A percentile compares a stretch with the other conserved stretches of the same genome.
Evolutionary conservation across 176 grass and related monocot species (phyloP).

Genomic region (Chrysopogon serrulatus): DNA sequence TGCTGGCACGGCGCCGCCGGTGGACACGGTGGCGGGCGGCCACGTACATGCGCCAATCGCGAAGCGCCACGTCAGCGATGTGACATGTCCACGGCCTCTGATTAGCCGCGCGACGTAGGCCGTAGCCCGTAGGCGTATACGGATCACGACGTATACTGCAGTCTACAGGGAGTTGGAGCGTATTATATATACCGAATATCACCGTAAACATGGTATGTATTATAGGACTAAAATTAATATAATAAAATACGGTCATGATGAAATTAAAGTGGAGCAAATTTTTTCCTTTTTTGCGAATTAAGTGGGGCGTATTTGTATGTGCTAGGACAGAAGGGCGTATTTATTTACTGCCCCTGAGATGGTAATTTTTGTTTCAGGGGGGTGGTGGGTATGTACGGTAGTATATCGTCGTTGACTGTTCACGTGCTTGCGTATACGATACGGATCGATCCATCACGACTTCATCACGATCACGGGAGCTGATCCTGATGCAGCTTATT

Average conservation of each 20-base stretch:
- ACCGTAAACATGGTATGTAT: too few relatives aligned
- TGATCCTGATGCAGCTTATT: background rate
- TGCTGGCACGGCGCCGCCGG: background rate
- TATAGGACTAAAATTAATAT: too few relatives aligned
- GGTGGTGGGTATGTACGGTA: too few relatives aligned
- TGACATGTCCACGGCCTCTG: slow-evolving; percentile 16
- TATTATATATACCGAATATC: too few relatives aligned
- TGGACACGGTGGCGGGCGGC: background rate
- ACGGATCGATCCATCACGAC: background rate
- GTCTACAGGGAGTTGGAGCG: too few relatives aligned
- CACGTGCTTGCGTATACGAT: background rate
- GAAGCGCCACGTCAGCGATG: background rate
- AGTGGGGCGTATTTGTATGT: too few relatives aligned
- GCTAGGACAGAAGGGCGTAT: background rate
- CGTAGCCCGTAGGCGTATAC: background rate
- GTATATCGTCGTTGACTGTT: background rate
- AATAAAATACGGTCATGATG: too few relatives aligned
- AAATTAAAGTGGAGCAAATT: background rate
- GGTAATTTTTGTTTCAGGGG: background rate
- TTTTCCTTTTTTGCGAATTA: too few relatives aligned
- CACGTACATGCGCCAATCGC: background rate
- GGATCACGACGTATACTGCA: too few relatives aligned
- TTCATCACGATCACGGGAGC: background rate
- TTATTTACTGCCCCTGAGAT: background rate
- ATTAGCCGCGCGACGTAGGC: slow-evolving; percentile 20